These are phyloP conservation scores for Metarhizium anisopliae DNA, from an alignment of 2,329 filamentous ascomycete species.

Conservation along the genomic window DNA sequence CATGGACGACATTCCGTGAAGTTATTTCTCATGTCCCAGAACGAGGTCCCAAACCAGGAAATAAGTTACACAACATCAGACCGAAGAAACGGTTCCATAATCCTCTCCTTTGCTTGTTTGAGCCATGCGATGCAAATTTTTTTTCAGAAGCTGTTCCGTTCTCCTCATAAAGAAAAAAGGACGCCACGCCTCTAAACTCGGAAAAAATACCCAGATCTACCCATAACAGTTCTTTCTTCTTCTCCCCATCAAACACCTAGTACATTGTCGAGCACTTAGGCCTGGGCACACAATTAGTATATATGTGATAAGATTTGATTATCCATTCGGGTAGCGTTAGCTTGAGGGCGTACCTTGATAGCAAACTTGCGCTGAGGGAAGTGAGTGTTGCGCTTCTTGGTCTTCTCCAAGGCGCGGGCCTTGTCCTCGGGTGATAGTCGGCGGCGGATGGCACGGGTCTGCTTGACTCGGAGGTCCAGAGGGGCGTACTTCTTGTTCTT, in stretches of 20 bases:
- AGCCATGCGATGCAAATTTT: slow-evolving; percentile 31
- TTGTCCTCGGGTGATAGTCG: slow-evolving; percentile 88
- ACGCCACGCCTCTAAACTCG: slow-evolving; percentile 26
- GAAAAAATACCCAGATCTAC: slow-evolving; percentile 2
- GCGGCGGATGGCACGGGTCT: slow-evolving; percentile 96
- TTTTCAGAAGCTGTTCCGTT: slow-evolving; percentile 16
- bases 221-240: slow-evolving; percentile 4
- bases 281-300: background rate
- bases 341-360: slow-evolving; percentile 66
- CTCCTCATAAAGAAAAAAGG: slow-evolving; percentile 19
- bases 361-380: slow-evolving; percentile 99
- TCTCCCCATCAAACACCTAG: slow-evolving; percentile 4
- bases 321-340: background rate
- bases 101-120: slow-evolving; percentile 15
- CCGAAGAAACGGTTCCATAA: slow-evolving; percentile 14
- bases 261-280: slow-evolving; percentile 6
- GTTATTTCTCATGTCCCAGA: slow-evolving; percentile 18
- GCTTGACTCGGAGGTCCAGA: slow-evolving; percentile 96
- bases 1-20: slow-evolving; percentile 17
- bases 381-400: slow-evolving; percentile 90
- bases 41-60: slow-evolving; percentile 26
- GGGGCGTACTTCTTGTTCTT: slow-evolving; percentile 99
- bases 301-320: background rate
- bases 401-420: slow-evolving; percentile 77
- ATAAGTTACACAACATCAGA: slow-evolving; percentile 27